Evolutionary conservation across 768 basidiomycete species (phyloP), one percentile per base, ranked within the genome.

Genomic region (Suillus paluster): DNA sequence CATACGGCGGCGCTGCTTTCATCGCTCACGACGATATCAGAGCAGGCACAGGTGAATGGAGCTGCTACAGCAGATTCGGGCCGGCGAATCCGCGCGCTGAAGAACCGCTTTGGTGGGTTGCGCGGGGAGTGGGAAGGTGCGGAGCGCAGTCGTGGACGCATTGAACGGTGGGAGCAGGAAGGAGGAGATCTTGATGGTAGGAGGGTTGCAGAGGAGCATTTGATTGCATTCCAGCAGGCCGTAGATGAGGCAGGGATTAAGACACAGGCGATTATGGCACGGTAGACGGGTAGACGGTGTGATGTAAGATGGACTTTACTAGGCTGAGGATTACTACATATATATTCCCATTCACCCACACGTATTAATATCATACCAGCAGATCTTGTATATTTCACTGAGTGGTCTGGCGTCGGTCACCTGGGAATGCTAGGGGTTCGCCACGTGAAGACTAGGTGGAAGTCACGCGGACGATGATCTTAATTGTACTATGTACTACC

Each of bases 41-140:
- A 96, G 68, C 91, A 94, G 63, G 90, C 92, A 15, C 94, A 96
- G 71, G 92, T 94, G 55, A 93, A 94, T 68, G 87, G 89, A 11
- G 94, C 91, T 1, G 90, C 89, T 5, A 89, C 91, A 11, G 87
- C 92, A 1, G 94, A 96, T 61, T 90, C 93, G 0, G 92, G 92
- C 50, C 84, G 94, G 42, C 94, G 92, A 75, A 87, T 96, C 45
- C 89, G 94, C 54, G 90, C 91, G 15, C 76, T 94, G 64, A 92
- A 91, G 78, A 94, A 94, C 68, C 91, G 90, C 66, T 75, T 95
- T 34, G 89, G 88, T 7, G 90, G 86, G 23, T 92, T 91, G 89
- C 83, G 88, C 59, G 81, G 84, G 36, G 93, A 95, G 59, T 92
- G 88, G 83, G 93, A 95, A 66, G 91, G 88, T 64, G 93, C 92